A percentile compares a stretch with the other conserved stretches of the same genome.
phyloP scores from a whole-genome alignment of 805 yeast species.

The Starmerella ratchasimensis region DNA sequence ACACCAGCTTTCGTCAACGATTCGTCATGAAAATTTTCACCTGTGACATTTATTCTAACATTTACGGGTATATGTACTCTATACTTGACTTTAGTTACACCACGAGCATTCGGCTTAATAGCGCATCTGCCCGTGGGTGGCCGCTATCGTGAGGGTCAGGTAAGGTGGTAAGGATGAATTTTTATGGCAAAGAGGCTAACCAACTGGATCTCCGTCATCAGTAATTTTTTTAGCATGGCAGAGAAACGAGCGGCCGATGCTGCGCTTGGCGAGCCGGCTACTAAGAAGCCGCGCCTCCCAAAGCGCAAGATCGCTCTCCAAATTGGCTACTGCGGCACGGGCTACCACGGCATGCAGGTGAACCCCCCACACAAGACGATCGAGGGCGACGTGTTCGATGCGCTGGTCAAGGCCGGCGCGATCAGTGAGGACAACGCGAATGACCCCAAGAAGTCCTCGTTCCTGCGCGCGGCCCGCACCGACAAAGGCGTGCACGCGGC shows the following conservation, averaged over 20 bases:
- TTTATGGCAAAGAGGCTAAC: slow-evolving; percentile 3
- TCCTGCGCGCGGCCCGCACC: slow-evolving; percentile 51
- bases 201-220: not conserved
- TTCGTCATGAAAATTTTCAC: not conserved
- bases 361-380: slow-evolving; percentile 82
- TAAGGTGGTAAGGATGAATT: not conserved
- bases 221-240: slow-evolving; percentile 3
- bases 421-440: slow-evolving; percentile 73
- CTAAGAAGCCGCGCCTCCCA: slow-evolving; percentile 28
- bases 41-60: not conserved
- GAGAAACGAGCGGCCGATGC: slow-evolving; percentile 9
- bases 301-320: slow-evolving; percentile 80
- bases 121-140: too few relatives aligned
- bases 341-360: slow-evolving; percentile 91
- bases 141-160: not conserved
- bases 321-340: slow-evolving; percentile 92
- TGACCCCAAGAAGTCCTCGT: slow-evolving; percentile 76
- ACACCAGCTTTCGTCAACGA: not conserved
- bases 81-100: not conserved
- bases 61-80: not conserved
- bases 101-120: too few relatives aligned
- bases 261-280: slow-evolving; percentile 2
- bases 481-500: slow-evolving; percentile 98
- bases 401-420: slow-evolving; percentile 78
- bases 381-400: slow-evolving; percentile 76